Evolutionary conservation across 140 eudicot species (phyloP).

Genomic region (Erigeron philadelphicus): DNA sequence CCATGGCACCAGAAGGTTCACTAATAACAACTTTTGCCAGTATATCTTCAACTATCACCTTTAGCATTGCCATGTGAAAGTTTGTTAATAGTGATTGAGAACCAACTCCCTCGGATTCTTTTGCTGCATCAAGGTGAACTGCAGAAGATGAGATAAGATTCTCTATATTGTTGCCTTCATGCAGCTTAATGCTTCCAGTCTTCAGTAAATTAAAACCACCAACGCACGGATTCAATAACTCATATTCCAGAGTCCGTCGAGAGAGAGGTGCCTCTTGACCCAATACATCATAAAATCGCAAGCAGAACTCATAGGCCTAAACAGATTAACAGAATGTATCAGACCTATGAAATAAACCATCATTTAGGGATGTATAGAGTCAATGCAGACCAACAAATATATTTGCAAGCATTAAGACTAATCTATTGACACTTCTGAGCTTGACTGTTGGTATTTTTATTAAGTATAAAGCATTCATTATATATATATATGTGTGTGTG

Average conservation of each 20-base stretch:
- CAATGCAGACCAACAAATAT: background rate
- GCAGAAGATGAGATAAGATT: slow-evolving; percentile 18
- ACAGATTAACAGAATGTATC: slow-evolving; percentile 21
- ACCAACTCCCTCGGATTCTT: slow-evolving; percentile 18
- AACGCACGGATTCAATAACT: slow-evolving; percentile 68
- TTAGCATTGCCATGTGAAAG: slow-evolving; percentile 57
- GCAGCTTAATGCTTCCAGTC: background rate
- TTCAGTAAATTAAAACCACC: slow-evolving; percentile 30
- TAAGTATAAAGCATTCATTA: too few relatives aligned
- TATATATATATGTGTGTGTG: too few relatives aligned
- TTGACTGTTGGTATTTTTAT: too few relatives aligned
- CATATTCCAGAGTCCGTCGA: slow-evolving; percentile 65
- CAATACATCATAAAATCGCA: slow-evolving; percentile 65
- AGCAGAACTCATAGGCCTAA: slow-evolving; percentile 71
- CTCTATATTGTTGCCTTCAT: slow-evolving; percentile 9
- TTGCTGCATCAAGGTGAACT: slow-evolving; percentile 30
- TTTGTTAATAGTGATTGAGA: slow-evolving; percentile 40
- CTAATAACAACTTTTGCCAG: slow-evolving; percentile 45
- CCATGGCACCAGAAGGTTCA: slow-evolving; percentile 55
- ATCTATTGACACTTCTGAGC: too few relatives aligned
- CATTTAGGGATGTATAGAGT: background rate
- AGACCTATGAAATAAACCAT: background rate
- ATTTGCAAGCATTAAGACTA: background rate
- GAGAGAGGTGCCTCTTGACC: slow-evolving; percentile 51
- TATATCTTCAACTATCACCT: slow-evolving; percentile 59